These are phyloP conservation scores for Ogataea philodendri DNA, from an alignment of 805 yeast genomes.

Conservation along the genomic window DNA sequence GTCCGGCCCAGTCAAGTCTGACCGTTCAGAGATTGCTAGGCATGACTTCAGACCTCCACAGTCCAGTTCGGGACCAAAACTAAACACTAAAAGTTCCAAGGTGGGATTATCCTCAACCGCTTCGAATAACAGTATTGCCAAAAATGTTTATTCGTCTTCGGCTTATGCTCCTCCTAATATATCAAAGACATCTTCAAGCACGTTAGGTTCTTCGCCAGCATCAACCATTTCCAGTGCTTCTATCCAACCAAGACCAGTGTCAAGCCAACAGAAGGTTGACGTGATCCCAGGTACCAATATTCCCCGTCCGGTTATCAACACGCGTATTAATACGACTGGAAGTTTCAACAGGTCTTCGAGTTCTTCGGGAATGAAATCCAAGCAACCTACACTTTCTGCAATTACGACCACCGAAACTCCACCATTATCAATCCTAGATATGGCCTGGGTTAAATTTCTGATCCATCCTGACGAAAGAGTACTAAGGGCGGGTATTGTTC, in stretches of 20 bases:
- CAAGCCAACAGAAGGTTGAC: constrained; percentile 28
- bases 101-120: neutral
- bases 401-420: constrained; percentile 34
- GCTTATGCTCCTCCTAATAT: constrained; percentile 1
- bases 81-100: neutral
- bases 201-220: constrained; percentile 5
- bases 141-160: neutral
- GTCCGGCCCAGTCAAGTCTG: too few relatives aligned
- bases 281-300: constrained; percentile 61
- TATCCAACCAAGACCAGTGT: constrained; percentile 21
- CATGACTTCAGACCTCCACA: neutral
- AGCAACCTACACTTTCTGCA: constrained; percentile 10
- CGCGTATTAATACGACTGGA: constrained; percentile 28
- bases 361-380: constrained; percentile 14
- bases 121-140: neutral
- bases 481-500: constrained; percentile 53
- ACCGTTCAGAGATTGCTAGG: neutral
- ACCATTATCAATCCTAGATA: constrained; percentile 52
- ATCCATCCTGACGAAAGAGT: constrained; percentile 59
- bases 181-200: neutral
- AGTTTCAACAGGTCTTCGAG: constrained; percentile 15
- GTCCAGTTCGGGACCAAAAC: neutral
- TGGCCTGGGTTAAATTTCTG: constrained; percentile 57
- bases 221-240: constrained; percentile 11
- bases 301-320: constrained; percentile 48